These are phyloP conservation scores for Acacia pycnantha DNA, from an alignment of 331 rosid genomes.

Conservation along the genomic window DNA sequence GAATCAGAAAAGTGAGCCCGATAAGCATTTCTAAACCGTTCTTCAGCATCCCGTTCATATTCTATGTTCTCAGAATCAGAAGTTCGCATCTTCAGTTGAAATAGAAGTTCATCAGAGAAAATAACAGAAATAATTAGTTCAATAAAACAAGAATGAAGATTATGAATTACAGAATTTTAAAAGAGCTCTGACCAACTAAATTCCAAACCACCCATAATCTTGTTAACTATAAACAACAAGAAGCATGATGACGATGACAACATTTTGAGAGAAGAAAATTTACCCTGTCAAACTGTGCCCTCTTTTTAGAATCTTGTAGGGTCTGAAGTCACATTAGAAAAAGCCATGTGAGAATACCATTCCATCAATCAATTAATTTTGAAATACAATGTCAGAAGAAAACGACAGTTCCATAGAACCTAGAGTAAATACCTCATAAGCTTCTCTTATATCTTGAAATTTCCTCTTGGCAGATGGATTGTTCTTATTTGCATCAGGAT, in stretches of 20 bases:
- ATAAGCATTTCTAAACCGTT: conserved; percentile 62
- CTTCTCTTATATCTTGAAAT: conserved; percentile 94
- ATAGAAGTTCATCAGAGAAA: conserved; percentile 29
- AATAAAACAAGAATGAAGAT: conserved; percentile 20
- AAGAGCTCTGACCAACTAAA: conserved; percentile 20
- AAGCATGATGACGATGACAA: not conserved
- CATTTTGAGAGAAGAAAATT: not conserved
- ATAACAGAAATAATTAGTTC: conserved; percentile 21
- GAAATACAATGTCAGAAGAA: conserved; percentile 9
- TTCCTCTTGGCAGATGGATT: conserved; percentile 87
- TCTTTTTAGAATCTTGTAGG: conserved; percentile 79
- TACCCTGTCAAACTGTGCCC: conserved; percentile 72
- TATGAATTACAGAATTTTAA: conserved; percentile 26
- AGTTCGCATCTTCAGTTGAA: conserved; percentile 42
- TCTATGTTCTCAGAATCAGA: conserved; percentile 49
- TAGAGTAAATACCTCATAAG: conserved; percentile 74
- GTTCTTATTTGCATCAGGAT: conserved; percentile 92
- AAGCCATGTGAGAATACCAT: conserved; percentile 20
- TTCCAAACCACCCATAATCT: not conserved
- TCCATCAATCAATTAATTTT: conserved; percentile 20
- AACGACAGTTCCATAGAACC: conserved; percentile 1
- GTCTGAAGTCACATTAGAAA: conserved; percentile 53
- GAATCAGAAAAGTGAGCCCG: conserved; percentile 80
- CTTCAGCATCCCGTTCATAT: conserved; percentile 50
- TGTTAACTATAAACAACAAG: not conserved